A percentile compares a stretch with the other conserved stretches of the same genome.
These are phyloP conservation scores for Thalassia testudinum DNA, from an alignment of 116 monocot genomes.

Conservation along the genomic window DNA sequence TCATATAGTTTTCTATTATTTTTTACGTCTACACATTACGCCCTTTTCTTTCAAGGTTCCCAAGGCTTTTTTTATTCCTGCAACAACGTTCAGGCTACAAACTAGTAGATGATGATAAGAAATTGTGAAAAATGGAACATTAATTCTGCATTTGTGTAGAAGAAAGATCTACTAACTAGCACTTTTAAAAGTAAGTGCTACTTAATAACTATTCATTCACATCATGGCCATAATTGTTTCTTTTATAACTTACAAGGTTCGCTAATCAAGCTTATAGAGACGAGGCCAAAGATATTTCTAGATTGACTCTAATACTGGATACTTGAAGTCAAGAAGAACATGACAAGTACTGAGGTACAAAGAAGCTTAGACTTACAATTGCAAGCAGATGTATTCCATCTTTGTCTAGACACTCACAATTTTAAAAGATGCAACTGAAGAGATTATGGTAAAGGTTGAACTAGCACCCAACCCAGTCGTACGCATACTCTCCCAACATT, in stretches of 20 bases:
- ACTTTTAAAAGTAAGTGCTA: no score
- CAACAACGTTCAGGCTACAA: no score
- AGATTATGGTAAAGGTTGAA: conserved; percentile 85
- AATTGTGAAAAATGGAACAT: no score
- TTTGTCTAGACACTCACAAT: conserved; percentile 27
- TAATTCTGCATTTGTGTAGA: no score
- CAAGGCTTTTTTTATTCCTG: no score
- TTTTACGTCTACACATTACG: no score
- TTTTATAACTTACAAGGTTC: conserved; percentile 95
- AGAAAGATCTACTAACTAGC: no score
- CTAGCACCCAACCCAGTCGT: conserved; percentile 96
- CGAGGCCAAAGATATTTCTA: conserved; percentile 98
- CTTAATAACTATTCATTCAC: no score
- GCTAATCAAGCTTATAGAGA: conserved; percentile 76
- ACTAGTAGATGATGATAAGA: no score
- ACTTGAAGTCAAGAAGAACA: conserved; percentile 30
- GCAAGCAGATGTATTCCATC: background rate
- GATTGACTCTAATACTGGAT: conserved; percentile 69
- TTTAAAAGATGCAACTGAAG: conserved; percentile 89
- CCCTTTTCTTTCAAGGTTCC: no score
- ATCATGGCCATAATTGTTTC: no score
- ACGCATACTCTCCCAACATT: conserved; percentile 97
- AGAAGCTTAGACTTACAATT: background rate
- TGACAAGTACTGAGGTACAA: background rate
- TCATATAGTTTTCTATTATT: no score